phyloP scores from a whole-genome alignment of 768 basidiomycete species.

The Crepidotus variabilis region DNA sequence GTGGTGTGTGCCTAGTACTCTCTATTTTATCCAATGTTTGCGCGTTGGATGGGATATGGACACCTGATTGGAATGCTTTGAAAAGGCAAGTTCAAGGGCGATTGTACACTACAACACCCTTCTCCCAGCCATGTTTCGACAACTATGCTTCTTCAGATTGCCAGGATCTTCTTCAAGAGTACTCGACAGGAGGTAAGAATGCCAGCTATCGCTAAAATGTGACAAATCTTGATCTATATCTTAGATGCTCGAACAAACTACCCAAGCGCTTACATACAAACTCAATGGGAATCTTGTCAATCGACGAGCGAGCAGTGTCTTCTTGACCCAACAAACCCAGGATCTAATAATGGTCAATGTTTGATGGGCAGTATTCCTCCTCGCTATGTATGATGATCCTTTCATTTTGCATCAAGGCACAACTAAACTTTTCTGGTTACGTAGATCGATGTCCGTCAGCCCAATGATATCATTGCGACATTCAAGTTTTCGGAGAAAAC shows the following conservation, averaged over 20 bases:
- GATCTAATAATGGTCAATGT: slow-evolving; percentile 17
- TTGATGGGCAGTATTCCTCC: slow-evolving; percentile 24
- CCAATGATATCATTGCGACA: slow-evolving; percentile 20
- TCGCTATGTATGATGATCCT: slow-evolving; percentile 21
- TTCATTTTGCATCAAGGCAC: background rate
- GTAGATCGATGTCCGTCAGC: slow-evolving; percentile 23
- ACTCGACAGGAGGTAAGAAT: slow-evolving; percentile 4
- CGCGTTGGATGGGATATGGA: background rate
- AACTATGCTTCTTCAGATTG: slow-evolving; percentile 3
- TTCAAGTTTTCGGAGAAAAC: slow-evolving; percentile 21
- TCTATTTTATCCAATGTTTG: background rate
- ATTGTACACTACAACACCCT: slow-evolving; percentile 8
- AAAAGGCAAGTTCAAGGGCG: slow-evolving; percentile 13
- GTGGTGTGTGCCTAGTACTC: background rate
- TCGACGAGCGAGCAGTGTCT: slow-evolving; percentile 27
- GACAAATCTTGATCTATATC: background rate
- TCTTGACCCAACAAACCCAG: slow-evolving; percentile 24
- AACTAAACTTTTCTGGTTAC: background rate
- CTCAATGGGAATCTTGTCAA: slow-evolving; percentile 42
- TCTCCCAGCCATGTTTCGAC: slow-evolving; percentile 12
- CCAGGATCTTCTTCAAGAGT: background rate
- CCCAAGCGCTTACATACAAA: slow-evolving; percentile 17
- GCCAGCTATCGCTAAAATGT: background rate
- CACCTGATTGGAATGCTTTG: slow-evolving; percentile 7
- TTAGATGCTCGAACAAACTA: slow-evolving; percentile 12